Percentiles rank a stretch among this genome's conserved stretches.
Conservation (phyloP, 768 basidiomycete genomes). For the Hygrocybe coccinea region DNA sequence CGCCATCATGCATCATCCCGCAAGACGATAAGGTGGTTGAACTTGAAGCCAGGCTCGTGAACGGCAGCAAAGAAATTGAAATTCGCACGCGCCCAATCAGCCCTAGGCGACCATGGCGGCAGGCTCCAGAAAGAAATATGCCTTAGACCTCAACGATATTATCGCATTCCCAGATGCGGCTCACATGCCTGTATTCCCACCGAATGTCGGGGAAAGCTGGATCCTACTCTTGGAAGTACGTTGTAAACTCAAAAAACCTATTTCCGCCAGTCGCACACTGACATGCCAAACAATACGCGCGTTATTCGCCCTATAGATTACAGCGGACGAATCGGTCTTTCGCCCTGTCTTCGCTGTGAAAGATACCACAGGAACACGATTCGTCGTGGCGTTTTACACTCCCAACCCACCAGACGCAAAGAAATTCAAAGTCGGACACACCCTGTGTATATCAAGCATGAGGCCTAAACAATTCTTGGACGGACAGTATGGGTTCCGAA, state of each 20-base stretch:
- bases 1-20: too few relatives aligned
- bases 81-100: neutral
- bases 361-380: slow-evolving; percentile 13
- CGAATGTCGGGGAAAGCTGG: slow-evolving; percentile 20
- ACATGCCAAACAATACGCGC: too few relatives aligned
- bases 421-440: slow-evolving; percentile 14
- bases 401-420: slow-evolving; percentile 17
- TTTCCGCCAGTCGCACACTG: too few relatives aligned
- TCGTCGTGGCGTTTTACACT: slow-evolving; percentile 20
- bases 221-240: slow-evolving; percentile 19
- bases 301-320: slow-evolving; percentile 9
- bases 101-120: neutral
- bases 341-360: slow-evolving; percentile 15
- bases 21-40: neutral
- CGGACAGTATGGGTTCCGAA: slow-evolving; percentile 19
- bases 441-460: slow-evolving; percentile 18
- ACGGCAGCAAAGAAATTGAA: too few relatives aligned
- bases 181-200: slow-evolving; percentile 19
- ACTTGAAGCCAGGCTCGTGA: too few relatives aligned
- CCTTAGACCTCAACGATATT: slow-evolving; percentile 21
- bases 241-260: neutral
- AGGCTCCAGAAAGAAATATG: slow-evolving; percentile 8
- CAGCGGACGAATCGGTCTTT: slow-evolving; percentile 7
- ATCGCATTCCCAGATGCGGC: slow-evolving; percentile 21
- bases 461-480: slow-evolving; percentile 18